Evolutionary conservation across 345 rosid genomes (phyloP).

Genomic region (Populus simonii): DNA sequence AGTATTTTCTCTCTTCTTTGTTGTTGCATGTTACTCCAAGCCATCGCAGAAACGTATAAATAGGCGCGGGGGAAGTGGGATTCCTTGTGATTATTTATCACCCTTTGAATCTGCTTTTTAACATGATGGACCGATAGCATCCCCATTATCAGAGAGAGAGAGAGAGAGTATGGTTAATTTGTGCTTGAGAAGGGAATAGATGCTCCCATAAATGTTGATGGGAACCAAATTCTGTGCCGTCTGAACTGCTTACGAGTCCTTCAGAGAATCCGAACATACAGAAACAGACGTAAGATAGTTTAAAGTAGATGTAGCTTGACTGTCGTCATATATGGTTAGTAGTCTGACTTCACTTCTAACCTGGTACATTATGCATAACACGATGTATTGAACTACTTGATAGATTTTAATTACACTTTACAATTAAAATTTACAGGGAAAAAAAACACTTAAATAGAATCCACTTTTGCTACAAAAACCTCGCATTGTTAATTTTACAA

Average conservation of each 20-base stretch:
- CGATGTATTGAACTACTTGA: too few species aligned
- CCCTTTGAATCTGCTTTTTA: neutral
- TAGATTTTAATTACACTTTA: too few species aligned
- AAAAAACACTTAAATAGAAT: too few species aligned
- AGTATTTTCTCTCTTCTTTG: neutral
- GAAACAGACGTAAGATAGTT: neutral
- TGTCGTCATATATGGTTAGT: neutral
- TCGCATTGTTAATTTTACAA: too few species aligned
- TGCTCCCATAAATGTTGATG: constrained; percentile 7
- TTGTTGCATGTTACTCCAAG: neutral
- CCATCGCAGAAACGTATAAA: neutral
- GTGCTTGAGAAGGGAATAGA: neutral
- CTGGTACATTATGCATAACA: too few species aligned
- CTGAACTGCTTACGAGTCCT: neutral
- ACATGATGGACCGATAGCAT: neutral
- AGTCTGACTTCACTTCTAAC: neutral
- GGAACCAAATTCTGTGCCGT: neutral
- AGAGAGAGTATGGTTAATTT: neutral
- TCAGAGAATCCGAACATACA: neutral
- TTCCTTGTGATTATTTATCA: neutral
- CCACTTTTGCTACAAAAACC: too few species aligned
- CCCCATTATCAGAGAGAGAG: neutral
- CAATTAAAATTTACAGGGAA: too few species aligned
- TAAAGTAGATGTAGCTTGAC: neutral
- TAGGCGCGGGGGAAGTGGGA: neutral